Base-by-base conservation (phyloP, 129 eudicot genomes). In the Helianthus tuberosus region DNA sequence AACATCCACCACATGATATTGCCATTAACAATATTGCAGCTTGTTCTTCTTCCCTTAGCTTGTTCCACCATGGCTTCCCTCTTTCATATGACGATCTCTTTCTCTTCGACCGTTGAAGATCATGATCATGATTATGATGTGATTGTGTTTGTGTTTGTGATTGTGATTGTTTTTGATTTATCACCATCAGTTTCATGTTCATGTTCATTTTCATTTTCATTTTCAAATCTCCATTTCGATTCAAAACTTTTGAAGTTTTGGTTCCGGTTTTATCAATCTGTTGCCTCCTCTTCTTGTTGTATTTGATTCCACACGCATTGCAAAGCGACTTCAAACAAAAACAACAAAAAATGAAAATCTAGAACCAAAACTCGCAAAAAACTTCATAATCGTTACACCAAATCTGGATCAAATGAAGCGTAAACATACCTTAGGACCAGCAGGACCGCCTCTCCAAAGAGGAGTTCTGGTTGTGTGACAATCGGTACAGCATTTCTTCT, bases 271-370 rank as follows among this genome's bases (percentile, higher is more conserved):
- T 49, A 69, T 87, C 87, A 57, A 90, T 60, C 13, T 75, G 69
- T 41, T 88, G 77, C 62, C 93, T 83, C 58, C 90, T 79, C 86
- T 79, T 89, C 77, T 89, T 90, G 69, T 87, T 79, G 82, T 86
- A 90, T 48, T 90, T 87, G 68, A 87, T 87, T 15, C 96, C 96
- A 76, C 96, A 90, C 20, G 96, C 96, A 74, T 90, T 87, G 54
- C 96, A 90, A 17, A 90, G 66, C 20, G 96, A 84, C 93, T 87
- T 73, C 57, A 11, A 36, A 41, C 67, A 68, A 12, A 55, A 60
- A 32, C 66, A 60, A 60, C 20, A 27, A 16, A 71, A 58, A 58
- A 64, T 2, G n/a, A 60, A 38, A 38, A n/a, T 17, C 11, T 4
- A 39, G 8, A 39, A 4, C 44, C 6, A 39, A 5, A 39, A 4